Evolutionary conservation across 176 grass and related monocot species (phyloP), one percentile per base, ranked within the genome.

Genomic region (Zoysia pacifica): DNA sequence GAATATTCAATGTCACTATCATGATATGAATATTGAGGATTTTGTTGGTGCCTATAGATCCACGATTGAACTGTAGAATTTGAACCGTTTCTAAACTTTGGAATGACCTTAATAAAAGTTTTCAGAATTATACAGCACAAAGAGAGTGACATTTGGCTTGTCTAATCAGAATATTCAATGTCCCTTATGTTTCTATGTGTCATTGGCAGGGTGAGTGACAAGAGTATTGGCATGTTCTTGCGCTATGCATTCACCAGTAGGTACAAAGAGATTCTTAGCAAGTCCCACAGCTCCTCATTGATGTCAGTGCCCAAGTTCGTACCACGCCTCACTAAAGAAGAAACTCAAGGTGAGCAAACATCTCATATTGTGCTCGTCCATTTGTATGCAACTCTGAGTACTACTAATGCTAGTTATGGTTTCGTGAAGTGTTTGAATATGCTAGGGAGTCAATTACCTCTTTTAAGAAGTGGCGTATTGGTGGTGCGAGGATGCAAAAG

Each of bases 181-280:
- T 63, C 7, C 48, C 51, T 39, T 15, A 49, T 49, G 6, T 45
- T 72, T 82, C 40, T 40, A 56, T 86, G 73, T 48, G 35, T 67
- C 4, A 51, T 74, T 1, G 35, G 64, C 76, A 97, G 94, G 89
- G 94, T 92, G 70, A 76, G 78, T 16, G 91, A 97, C 79, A 97
- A 80, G 82, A 97, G 77, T 77, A 87, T 97, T n/a, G 91, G 87
- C 39, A 81, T 79, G 46, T 97, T 94, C 85, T 69, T 97, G 39
- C 80, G 70, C 35, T 87, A 97, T 38, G 86, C 94, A 18, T 97
- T 97, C 83, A 85, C 77, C 38, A 85, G 85, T 69, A 83, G 94
- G 63, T 97, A 97, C 94, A 86, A 92, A 78, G 94, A 97, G 47
- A 82, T 97, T 81, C 77, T 97, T 59, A 94, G 94, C 89, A 97